Conservation (phyloP, 345 rosid species). For the Euclidium syriacum region DNA sequence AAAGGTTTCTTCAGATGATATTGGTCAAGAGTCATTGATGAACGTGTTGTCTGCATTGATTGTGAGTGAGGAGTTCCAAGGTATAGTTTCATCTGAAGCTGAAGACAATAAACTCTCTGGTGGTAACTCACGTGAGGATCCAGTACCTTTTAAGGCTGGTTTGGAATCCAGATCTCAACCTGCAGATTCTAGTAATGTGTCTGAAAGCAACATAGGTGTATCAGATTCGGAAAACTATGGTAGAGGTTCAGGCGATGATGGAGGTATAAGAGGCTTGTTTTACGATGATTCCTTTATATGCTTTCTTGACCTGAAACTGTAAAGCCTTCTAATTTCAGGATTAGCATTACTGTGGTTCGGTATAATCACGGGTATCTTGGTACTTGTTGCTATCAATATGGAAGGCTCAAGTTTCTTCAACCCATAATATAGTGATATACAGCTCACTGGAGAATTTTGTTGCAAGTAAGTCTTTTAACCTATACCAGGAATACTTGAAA, state of each 20-base stretch:
- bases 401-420: slow-evolving; percentile 67
- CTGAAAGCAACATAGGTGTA: not conserved
- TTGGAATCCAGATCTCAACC: slow-evolving; percentile 30
- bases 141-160: slow-evolving; percentile 26
- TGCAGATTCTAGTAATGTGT: not conserved
- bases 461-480: slow-evolving; percentile 31
- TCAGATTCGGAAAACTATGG: not conserved
- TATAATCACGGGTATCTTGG: slow-evolving; percentile 49
- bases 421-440: slow-evolving; percentile 41
- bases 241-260: not conserved
- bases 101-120: slow-evolving; percentile 37
- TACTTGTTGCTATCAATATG: slow-evolving; percentile 55
- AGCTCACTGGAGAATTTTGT: not conserved
- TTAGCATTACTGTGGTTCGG: slow-evolving; percentile 65
- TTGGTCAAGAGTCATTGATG: slow-evolving; percentile 73
- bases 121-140: slow-evolving; percentile 32
- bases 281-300: not conserved
- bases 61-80: slow-evolving; percentile 82
- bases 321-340: slow-evolving; percentile 40
- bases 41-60: slow-evolving; percentile 77
- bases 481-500: slow-evolving; percentile 2
- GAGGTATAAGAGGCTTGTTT: slow-evolving; percentile 4
- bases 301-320: not conserved
- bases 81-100: slow-evolving; percentile 76
- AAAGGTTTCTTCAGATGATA: slow-evolving; percentile 30